These are phyloP conservation scores for Magnolia kwangsiensis DNA, from an alignment of 164 flowering plant species.

Conservation along the genomic window DNA sequence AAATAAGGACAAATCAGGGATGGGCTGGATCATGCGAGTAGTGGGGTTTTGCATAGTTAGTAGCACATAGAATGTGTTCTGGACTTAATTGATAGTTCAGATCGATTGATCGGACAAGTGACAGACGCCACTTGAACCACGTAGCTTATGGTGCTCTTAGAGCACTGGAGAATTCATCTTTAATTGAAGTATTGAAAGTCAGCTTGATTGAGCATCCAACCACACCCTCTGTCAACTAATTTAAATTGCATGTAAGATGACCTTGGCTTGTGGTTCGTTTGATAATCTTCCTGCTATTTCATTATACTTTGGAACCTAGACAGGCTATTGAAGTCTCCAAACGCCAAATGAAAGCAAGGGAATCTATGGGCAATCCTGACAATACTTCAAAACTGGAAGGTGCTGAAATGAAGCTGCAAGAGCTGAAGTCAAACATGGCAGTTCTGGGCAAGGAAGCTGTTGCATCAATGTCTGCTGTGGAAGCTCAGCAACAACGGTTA, in stretches of 20 bases:
- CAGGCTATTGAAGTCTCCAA: conserved; percentile 91
- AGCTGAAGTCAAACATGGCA: conserved; percentile 73
- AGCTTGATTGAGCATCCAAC: too few species aligned
- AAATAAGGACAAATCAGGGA: too few species aligned
- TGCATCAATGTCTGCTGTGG: conserved; percentile 94
- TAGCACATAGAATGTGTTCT: too few species aligned
- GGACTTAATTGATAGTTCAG: too few species aligned
- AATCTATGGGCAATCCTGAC: conserved; percentile 59
- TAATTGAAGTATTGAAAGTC: too few species aligned
- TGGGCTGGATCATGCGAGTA: too few species aligned
- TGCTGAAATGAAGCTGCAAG: conserved; percentile 77
- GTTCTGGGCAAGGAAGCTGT: conserved; percentile 89
- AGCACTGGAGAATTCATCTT: too few species aligned
- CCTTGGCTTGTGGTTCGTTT: background rate
- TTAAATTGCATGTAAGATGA: background rate
- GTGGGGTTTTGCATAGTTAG: too few species aligned
- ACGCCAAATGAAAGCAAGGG: conserved; percentile 75
- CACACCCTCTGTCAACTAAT: too few species aligned
- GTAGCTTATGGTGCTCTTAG: too few species aligned
- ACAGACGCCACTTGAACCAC: too few species aligned
- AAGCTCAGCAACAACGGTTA: conserved; percentile 90
- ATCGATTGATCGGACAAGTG: too few species aligned
- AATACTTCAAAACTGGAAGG: conserved; percentile 59
- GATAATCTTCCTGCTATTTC: background rate
- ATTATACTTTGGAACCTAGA: conserved; percentile 16